These are phyloP conservation scores for Gremmenia infestans DNA, from an alignment of 2,329 filamentous ascomycete species.

Conservation along the genomic window DNA sequence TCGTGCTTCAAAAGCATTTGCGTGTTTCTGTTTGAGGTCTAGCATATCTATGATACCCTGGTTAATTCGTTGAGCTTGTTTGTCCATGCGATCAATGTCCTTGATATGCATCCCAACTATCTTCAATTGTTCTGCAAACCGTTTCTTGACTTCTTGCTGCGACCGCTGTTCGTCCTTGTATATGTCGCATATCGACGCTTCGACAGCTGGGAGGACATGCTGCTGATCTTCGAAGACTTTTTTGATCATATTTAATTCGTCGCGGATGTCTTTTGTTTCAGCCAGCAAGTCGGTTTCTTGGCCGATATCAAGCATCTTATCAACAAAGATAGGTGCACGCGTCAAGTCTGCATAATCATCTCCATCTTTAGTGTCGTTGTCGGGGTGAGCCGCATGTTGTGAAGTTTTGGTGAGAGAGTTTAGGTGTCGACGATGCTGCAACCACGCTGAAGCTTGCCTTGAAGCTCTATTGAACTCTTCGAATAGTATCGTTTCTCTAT, in stretches of 20 bases:
- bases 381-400: conserved; percentile 1
- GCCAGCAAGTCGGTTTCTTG: conserved; percentile 38
- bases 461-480: conserved; percentile 24
- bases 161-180: conserved; percentile 18
- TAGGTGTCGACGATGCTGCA: conserved; percentile 18
- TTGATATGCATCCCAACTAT: conserved; percentile 20
- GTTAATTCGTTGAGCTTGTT: conserved; percentile 73
- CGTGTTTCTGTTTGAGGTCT: conserved; percentile 28
- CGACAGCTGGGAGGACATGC: conserved; percentile 20
- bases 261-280: conserved; percentile 43
- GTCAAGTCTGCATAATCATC: conserved; percentile 25
- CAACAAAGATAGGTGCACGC: conserved; percentile 19
- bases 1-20: conserved; percentile 27
- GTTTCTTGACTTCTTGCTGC: conserved; percentile 22
- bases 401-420: conserved; percentile 14
- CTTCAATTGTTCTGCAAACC: conserved; percentile 20
- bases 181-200: conserved; percentile 22
- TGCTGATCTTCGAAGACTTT: conserved; percentile 34
- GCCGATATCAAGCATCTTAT: conserved; percentile 37
- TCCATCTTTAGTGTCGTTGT: not conserved
- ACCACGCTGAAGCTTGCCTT: conserved; percentile 23
- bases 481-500: conserved; percentile 23
- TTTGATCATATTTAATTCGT: conserved; percentile 44
- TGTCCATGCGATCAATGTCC: conserved; percentile 62
- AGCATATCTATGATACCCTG: conserved; percentile 64